Evolutionary conservation across 768 basidiomycete genomes (phyloP).

Genomic region (Collybia mongolica): DNA sequence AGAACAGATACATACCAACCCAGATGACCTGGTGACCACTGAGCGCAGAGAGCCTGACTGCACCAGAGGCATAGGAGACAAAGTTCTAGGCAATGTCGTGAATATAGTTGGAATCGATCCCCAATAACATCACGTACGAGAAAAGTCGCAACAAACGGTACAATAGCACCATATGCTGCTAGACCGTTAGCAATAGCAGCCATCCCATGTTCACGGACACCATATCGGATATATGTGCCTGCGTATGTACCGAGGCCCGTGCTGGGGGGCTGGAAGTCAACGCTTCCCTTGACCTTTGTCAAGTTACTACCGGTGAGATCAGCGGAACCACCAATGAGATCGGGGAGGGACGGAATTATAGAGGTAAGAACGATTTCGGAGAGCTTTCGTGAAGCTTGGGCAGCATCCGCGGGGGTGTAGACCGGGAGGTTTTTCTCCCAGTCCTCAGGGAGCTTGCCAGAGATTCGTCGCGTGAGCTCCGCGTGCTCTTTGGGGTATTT

Average conservation of each 20-base stretch:
- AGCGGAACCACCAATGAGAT: conserved; percentile 86
- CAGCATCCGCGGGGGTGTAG: conserved; percentile 80
- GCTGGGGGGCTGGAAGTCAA: conserved; percentile 90
- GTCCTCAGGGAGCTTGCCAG: conserved; percentile 76
- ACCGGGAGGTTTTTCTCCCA: conserved; percentile 88
- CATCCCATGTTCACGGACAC: conserved; percentile 98
- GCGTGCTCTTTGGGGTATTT: conserved; percentile 84
- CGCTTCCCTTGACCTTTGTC: conserved; percentile 80
- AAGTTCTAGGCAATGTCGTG: conserved; percentile 62
- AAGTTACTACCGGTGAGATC: conserved; percentile 92
- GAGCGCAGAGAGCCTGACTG: conserved; percentile 87
- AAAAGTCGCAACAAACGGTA: conserved; percentile 93
- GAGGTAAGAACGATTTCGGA: conserved; percentile 87
- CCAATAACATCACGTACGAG: conserved; percentile 44
- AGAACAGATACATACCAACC: conserved; percentile 61
- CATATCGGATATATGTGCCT: conserved; percentile 92
- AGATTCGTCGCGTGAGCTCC: conserved; percentile 82
- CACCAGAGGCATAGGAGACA: conserved; percentile 91
- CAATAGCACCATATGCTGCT: conserved; percentile 84
- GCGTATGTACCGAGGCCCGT: conserved; percentile 82
- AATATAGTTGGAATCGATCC: not conserved
- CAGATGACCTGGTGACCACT: conserved; percentile 90
- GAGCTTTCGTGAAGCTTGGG: conserved; percentile 89
- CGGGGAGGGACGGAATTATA: conserved; percentile 74
- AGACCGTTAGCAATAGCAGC: conserved; percentile 93